A percentile compares a stretch with the other conserved stretches of the same genome.
Conservation (phyloP, 73 alveolate species). For the Paramecium sexaurelia region DNA sequence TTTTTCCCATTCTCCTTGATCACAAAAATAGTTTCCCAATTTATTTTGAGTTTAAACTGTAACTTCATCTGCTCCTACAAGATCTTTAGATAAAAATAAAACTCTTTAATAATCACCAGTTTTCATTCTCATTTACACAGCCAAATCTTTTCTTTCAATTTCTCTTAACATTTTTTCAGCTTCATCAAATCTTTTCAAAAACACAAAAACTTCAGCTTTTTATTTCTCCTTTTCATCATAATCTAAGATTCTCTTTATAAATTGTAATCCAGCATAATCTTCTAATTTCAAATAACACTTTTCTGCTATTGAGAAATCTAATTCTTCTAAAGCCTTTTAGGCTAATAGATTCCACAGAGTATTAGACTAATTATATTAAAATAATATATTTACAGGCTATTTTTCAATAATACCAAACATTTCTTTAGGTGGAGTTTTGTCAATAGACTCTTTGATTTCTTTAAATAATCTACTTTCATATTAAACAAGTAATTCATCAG, state of each 20-base stretch:
- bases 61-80: constrained; percentile 94
- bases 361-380: background rate
- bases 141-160: constrained; percentile 98
- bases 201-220: constrained; percentile 63
- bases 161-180: constrained; percentile 96
- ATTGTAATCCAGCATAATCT: constrained; percentile 85
- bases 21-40: constrained; percentile 81
- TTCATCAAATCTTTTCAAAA: constrained; percentile 91
- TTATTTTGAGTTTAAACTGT: constrained; percentile 85
- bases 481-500: constrained; percentile 90
- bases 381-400: constrained; percentile 27
- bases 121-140: constrained; percentile 92
- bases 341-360: constrained; percentile 87
- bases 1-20: constrained; percentile 82
- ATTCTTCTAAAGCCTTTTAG: constrained; percentile 95
- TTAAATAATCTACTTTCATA: constrained; percentile 95
- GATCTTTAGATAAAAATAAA: constrained; percentile 84
- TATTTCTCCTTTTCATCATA: constrained; percentile 63
- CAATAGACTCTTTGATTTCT: constrained; percentile 95
- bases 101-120: constrained; percentile 98
- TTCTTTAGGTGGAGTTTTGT: constrained; percentile 71
- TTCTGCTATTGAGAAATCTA: constrained; percentile 97
- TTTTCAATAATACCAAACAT: constrained; percentile 67
- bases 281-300: constrained; percentile 87
- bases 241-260: constrained; percentile 71